These are phyloP conservation scores for Fusarium stilboides DNA, from an alignment of 2,329 filamentous ascomycete species.

Conservation along the genomic window DNA sequence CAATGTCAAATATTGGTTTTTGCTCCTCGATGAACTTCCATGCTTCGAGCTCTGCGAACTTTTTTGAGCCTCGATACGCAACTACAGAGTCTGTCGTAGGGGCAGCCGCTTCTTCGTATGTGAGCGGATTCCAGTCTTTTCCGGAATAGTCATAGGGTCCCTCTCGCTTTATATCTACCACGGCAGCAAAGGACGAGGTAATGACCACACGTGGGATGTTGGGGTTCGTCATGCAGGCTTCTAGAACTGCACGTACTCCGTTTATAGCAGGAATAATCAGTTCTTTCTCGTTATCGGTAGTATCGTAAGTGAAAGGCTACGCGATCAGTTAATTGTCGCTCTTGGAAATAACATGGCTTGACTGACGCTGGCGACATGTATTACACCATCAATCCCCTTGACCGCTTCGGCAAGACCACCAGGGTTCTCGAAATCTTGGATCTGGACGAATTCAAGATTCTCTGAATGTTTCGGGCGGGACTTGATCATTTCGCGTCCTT, in stretches of 20 bases:
- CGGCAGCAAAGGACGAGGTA: constrained; percentile 78
- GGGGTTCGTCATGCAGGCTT: constrained; percentile 48
- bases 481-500: constrained; percentile 55
- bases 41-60: constrained; percentile 54
- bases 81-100: constrained; percentile 58
- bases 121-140: constrained; percentile 71
- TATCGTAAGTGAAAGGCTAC: constrained; percentile 61
- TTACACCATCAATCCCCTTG: constrained; percentile 59
- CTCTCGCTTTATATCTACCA: constrained; percentile 66
- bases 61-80: constrained; percentile 56
- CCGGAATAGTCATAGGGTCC: constrained; percentile 67
- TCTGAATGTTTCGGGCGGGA: constrained; percentile 54
- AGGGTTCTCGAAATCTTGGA: constrained; percentile 59
- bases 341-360: too few species aligned
- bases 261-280: constrained; percentile 63
- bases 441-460: constrained; percentile 59
- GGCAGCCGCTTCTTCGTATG: constrained; percentile 63
- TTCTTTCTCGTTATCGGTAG: constrained; percentile 61
- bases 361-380: constrained; percentile 62
- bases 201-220: constrained; percentile 62
- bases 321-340: not conserved
- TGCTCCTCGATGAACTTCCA: constrained; percentile 55
- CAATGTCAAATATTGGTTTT: constrained; percentile 59
- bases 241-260: constrained; percentile 60
- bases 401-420: constrained; percentile 57